A percentile compares a stretch with the other conserved stretches of the same genome.
Conservation (phyloP, 257 asterid genomes). For the Eustoma russellianum region DNA sequence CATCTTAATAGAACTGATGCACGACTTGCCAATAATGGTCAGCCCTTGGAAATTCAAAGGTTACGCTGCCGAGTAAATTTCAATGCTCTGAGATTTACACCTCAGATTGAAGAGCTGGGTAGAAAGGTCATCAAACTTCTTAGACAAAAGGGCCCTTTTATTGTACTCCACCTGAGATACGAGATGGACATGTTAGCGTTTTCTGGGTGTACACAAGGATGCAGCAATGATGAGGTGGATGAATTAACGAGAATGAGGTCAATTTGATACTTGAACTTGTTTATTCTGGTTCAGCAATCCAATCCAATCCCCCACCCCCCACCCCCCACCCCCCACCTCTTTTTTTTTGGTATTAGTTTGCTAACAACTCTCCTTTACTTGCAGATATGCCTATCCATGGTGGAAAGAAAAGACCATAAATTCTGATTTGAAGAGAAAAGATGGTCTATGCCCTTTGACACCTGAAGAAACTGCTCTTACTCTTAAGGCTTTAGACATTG, state of each 20-base stretch:
- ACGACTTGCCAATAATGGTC: conserved; percentile 86
- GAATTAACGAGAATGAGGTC: conserved; percentile 95
- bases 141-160: conserved; percentile 76
- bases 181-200: conserved; percentile 99
- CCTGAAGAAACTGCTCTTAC: conserved; percentile 96
- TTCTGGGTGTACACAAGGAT: conserved; percentile 95
- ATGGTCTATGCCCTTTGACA: conserved; percentile 89
- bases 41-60: conserved; percentile 76
- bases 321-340: too few relatives aligned
- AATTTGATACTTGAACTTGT: background rate
- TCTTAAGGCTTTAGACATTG: conserved; percentile 71
- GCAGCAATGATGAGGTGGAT: conserved; percentile 66
- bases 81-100: conserved; percentile 66
- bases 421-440: conserved; percentile 87
- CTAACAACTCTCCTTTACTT: conserved; percentile 18
- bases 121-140: conserved; percentile 69
- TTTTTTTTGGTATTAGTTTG: background rate
- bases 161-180: conserved; percentile 92
- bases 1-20: conserved; percentile 90
- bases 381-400: conserved; percentile 96
- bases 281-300: background rate
- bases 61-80: conserved; percentile 93
- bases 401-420: conserved; percentile 95
- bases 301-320: conserved; percentile 1
- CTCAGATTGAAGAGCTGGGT: conserved; percentile 93